Evolutionary conservation across 2,329 filamentous ascomycete genomes (phyloP).

Genomic region (Aspergillus pseudonomiae): DNA sequence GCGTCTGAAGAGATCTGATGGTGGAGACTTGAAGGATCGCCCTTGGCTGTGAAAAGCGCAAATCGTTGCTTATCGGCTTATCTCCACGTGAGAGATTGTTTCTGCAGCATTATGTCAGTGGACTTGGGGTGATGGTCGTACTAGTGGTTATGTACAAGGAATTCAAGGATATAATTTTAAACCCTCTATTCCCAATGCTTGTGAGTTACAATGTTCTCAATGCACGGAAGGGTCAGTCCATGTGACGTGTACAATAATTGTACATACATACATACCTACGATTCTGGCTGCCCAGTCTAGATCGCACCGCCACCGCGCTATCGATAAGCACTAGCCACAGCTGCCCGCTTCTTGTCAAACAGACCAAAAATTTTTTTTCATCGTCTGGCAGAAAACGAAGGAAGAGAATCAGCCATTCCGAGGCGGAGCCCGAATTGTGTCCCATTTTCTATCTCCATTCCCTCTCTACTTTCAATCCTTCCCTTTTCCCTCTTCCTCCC

Average conservation of each 20-base stretch:
- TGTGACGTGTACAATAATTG: no score
- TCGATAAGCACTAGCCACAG: constrained; percentile 42
- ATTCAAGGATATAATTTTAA: background rate
- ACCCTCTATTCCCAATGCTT: background rate
- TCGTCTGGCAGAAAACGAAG: constrained; percentile 15
- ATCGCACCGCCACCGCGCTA: constrained; percentile 35
- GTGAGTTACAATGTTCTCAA: background rate
- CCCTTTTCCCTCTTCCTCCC: constrained; percentile 14
- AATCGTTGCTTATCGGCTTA: constrained; percentile 26
- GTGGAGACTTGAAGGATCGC: background rate
- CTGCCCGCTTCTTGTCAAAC: constrained; percentile 29
- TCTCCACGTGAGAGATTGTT: constrained; percentile 30
- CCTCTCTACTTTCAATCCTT: constrained; percentile 18
- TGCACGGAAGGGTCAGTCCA: background rate
- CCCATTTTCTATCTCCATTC: constrained; percentile 25
- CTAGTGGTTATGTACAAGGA: background rate
- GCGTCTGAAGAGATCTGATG: background rate
- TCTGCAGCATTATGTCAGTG: background rate
- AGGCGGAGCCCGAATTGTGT: constrained; percentile 13
- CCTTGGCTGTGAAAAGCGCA: constrained; percentile 11
- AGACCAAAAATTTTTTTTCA: constrained; percentile 40
- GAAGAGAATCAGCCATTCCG: constrained; percentile 6
- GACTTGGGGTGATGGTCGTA: no score
- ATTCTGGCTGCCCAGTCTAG: background rate
- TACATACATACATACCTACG: no score